These are phyloP conservation scores for Alternaria atra DNA, from an alignment of 2,329 filamentous ascomycete genomes.

Conservation along the genomic window DNA sequence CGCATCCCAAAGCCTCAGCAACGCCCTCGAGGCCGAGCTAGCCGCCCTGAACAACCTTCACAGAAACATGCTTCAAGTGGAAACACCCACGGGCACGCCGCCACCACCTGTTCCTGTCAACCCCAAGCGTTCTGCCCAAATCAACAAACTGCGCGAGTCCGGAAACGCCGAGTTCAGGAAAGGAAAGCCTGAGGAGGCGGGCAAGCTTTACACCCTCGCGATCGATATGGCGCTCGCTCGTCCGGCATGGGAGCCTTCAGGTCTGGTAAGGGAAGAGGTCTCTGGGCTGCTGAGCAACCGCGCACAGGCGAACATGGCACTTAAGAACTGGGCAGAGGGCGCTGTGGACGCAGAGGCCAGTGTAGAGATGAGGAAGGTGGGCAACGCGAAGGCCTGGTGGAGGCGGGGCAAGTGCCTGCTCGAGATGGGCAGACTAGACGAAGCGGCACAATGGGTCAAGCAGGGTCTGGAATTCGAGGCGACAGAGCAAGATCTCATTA, in stretches of 20 bases:
- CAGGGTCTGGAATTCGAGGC: constrained; percentile 85
- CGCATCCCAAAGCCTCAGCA: constrained; percentile 50
- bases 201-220: constrained; percentile 83
- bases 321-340: constrained; percentile 83
- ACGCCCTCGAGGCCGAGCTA: constrained; percentile 61
- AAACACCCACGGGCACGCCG: constrained; percentile 71
- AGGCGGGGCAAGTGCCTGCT: constrained; percentile 81
- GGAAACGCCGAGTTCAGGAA: constrained; percentile 87
- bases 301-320: constrained; percentile 87
- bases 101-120: constrained; percentile 91
- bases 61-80: constrained; percentile 73
- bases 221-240: constrained; percentile 86
- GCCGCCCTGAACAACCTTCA: constrained; percentile 80
- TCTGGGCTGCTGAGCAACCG: constrained; percentile 83
- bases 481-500: constrained; percentile 55
- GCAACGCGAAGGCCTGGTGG: constrained; percentile 96
- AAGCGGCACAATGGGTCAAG: constrained; percentile 81
- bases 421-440: constrained; percentile 88
- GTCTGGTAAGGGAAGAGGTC: constrained; percentile 85
- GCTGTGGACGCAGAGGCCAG: constrained; percentile 87
- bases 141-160: constrained; percentile 88
- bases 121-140: constrained; percentile 86
- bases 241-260: constrained; percentile 87
- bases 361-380: constrained; percentile 84
- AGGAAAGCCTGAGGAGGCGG: constrained; percentile 75